Base-by-base conservation (phyloP, 2,329 filamentous ascomycete species). In the Fusarium sp. region DNA sequence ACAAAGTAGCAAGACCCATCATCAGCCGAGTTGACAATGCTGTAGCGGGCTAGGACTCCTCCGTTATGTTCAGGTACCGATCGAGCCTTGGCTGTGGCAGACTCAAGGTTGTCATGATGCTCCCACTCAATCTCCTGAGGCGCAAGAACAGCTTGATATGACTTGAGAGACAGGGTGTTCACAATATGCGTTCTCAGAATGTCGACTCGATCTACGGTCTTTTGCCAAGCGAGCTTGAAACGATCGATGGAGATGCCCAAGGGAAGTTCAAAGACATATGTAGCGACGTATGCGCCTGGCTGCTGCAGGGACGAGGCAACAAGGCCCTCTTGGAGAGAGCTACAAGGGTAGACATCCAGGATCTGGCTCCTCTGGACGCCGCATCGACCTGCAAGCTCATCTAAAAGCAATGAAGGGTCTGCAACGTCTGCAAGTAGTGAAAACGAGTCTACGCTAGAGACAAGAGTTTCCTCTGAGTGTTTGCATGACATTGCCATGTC, bases 171-270 rank as follows among this genome's bases (percentile, higher is more conserved):
- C 16, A 43, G 33, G 7, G 60, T 21, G 35, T 66, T 73, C 6
- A 76, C 63, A 23, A 76, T 74, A 1, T 74, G 70, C 0, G 73
- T 66, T 54, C 74, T 66, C 18, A 76, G 8, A 15, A 76, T 76
- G 10, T 69, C 60, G 7, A 72, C 67, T 3, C 39, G 43, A 5
- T 68, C 49, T 9, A 70, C 49, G 6, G 67, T 65, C 6, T 28
- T 57, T 16, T 75, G 61, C 73, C 74, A 76, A 10, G 75, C 73
- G 3, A 56, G 20, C 44, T 67, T 68, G 35, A 75, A 70, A 4
- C 48, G 48, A 0, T 60, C 50, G 0, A 73, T 24, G 6, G 63
- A 43, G 20, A 71, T 48, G 3, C 21, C 23, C 0, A 20, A 9
- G 1, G 74, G 59, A 5, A 76, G 48, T 6, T 63, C 33, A 18